A percentile compares a stretch with the other conserved stretches of the same genome.
Evolutionary conservation across 495 filamentous ascomycete genomes (phyloP).

Genomic region (Aspergillus egyptiacus): DNA sequence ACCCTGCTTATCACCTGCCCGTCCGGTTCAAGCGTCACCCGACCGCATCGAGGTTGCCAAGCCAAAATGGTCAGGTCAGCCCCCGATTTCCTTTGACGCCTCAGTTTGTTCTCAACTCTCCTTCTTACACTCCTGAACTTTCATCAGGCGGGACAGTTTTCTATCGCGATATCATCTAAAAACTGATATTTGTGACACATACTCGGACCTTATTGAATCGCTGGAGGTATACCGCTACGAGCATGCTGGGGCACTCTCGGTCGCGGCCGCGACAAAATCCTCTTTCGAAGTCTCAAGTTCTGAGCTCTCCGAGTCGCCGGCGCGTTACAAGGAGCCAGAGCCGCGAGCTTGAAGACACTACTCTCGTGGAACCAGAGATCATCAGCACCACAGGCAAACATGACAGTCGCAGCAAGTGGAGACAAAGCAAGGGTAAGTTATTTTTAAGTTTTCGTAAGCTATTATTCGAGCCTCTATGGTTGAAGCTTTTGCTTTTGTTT

Average conservation of each 20-base stretch:
- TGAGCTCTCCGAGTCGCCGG: constrained; percentile 10
- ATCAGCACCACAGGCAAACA: background rate
- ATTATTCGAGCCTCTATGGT: no score
- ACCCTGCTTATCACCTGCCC: constrained; percentile 1
- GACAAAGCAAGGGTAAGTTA: constrained; percentile 10
- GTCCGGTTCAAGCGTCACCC: background rate
- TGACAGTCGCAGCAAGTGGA: background rate
- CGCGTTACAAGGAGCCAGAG: constrained; percentile 25
- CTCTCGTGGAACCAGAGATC: background rate
- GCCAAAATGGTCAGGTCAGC: background rate
- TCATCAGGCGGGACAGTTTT: background rate
- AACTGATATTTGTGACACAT: background rate
- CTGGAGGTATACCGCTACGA: constrained; percentile 11
- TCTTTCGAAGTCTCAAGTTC: background rate
- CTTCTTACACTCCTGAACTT: background rate
- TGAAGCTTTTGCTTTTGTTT: no score
- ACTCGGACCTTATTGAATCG: background rate
- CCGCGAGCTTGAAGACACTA: constrained; percentile 15
- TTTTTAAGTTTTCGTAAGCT: background rate
- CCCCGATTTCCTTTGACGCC: background rate
- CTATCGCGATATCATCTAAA: background rate
- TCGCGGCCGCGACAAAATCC: constrained; percentile 2
- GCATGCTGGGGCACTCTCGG: constrained; percentile 6
- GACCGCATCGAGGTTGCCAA: no score
- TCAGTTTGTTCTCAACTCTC: background rate